Evolutionary conservation across 2,329 filamentous ascomycete species (phyloP).

Genomic region (Colletotrichum abscissum): DNA sequence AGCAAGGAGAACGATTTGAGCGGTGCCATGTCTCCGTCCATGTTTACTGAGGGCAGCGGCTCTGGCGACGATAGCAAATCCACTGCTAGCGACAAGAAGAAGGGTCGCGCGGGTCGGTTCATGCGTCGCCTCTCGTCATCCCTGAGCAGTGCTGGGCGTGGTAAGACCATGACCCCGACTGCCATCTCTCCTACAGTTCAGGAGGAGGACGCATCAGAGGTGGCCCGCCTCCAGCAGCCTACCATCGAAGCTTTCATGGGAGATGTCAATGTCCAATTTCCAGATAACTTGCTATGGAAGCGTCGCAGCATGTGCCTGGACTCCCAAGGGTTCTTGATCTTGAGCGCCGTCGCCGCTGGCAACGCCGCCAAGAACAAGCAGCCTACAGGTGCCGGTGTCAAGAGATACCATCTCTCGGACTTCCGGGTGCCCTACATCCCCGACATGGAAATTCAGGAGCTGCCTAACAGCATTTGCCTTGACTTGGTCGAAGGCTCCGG

Average conservation of each 20-base stretch:
- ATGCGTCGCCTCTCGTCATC: constrained; percentile 70
- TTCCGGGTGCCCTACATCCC: constrained; percentile 84
- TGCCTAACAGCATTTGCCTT: constrained; percentile 83
- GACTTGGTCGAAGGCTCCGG: constrained; percentile 71
- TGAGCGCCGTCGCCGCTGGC: constrained; percentile 69
- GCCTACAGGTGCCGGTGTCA: constrained; percentile 62
- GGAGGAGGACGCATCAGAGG: constrained; percentile 57
- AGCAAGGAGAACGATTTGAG: constrained; percentile 53
- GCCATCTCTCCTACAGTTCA: constrained; percentile 61
- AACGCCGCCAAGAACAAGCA: constrained; percentile 65
- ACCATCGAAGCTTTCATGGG: constrained; percentile 77
- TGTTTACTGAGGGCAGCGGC: constrained; percentile 55
- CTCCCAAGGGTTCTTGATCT: constrained; percentile 82
- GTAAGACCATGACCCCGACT: constrained; percentile 56
- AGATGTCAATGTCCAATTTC: constrained; percentile 97
- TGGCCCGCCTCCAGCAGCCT: constrained; percentile 45
- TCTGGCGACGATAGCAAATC: constrained; percentile 61
- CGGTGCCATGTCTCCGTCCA: constrained; percentile 51
- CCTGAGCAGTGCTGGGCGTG: constrained; percentile 54
- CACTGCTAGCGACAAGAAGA: constrained; percentile 55
- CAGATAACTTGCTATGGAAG: constrained; percentile 96
- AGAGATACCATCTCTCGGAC: constrained; percentile 87
- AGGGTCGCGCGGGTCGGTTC: constrained; percentile 65
- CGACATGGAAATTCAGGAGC: constrained; percentile 90
- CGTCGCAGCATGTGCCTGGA: constrained; percentile 89